A percentile compares a stretch with the other conserved stretches of the same genome.
These are phyloP conservation scores for Xylariaceae sp. DNA, from an alignment of 2,329 filamentous ascomycete genomes.

Conservation along the genomic window DNA sequence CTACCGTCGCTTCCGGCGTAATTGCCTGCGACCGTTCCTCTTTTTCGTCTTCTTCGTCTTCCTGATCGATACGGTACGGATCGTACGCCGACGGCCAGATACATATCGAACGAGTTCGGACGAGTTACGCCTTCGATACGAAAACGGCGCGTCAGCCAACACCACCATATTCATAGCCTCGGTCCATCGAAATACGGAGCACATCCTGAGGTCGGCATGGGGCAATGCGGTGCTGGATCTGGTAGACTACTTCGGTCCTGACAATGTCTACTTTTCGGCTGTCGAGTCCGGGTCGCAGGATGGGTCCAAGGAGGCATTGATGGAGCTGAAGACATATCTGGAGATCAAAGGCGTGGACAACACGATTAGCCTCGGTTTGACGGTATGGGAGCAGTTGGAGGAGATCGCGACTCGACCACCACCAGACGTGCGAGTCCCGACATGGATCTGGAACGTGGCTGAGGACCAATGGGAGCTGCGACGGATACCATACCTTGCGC, in stretches of 20 bases:
- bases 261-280: conserved; percentile 61
- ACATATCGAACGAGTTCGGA: conserved; percentile 28
- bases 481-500: conserved; percentile 63
- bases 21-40: conserved; percentile 33
- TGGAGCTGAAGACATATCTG: conserved; percentile 50
- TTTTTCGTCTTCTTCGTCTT: conserved; percentile 32
- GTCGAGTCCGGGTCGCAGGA: conserved; percentile 66
- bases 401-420: conserved; percentile 42
- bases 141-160: conserved; percentile 18
- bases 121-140: conserved; percentile 21
- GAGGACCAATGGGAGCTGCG: conserved; percentile 51
- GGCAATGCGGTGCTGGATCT: conserved; percentile 52
- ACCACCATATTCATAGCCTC: conserved; percentile 57
- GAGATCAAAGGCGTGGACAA: conserved; percentile 46
- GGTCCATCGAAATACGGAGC: conserved; percentile 62
- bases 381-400: conserved; percentile 49
- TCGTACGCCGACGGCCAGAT: conserved; percentile 30
- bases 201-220: conserved; percentile 55
- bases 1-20: conserved; percentile 34
- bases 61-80: conserved; percentile 32
- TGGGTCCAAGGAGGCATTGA: conserved; percentile 57
- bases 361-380: conserved; percentile 53
- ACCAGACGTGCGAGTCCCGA: conserved; percentile 38
- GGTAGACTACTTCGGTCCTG: conserved; percentile 50
- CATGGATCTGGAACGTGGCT: conserved; percentile 56